phyloP scores from a whole-genome alignment of 1,284 basidiomycete species.

The Moesziomyces sp. region DNA sequence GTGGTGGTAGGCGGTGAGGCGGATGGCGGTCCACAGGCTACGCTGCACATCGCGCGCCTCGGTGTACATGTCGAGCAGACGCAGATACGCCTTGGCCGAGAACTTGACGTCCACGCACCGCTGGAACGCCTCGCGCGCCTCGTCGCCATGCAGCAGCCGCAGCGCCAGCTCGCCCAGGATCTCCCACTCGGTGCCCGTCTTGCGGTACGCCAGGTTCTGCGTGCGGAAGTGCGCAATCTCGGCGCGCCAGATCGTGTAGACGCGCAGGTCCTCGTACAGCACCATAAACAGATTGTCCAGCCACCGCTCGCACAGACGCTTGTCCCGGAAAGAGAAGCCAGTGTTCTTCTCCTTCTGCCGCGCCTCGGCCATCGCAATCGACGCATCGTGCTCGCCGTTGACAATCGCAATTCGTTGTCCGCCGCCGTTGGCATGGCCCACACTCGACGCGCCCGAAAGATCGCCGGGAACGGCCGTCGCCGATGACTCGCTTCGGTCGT shows the following conservation, averaged over 20 bases:
- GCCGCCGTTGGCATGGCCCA: conserved; percentile 9
- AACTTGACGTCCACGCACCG: conserved; percentile 90
- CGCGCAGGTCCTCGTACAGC: conserved; percentile 96
- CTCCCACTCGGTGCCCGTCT: conserved; percentile 98
- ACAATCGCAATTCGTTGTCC: conserved; percentile 15
- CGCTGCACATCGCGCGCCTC: conserved; percentile 92
- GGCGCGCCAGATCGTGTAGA: conserved; percentile 99
- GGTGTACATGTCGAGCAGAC: conserved; percentile 91
- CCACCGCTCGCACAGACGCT: conserved; percentile 96
- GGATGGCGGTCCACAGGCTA: conserved; percentile 88
- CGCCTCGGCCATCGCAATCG: conserved; percentile 41
- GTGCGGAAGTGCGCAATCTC: conserved; percentile 99
- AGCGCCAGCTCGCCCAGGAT: conserved; percentile 93
- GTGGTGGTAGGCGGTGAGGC: conserved; percentile 89
- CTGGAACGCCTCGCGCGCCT: conserved; percentile 96
- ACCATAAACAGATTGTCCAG: conserved; percentile 99
- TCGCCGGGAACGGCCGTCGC: conserved; percentile 27
- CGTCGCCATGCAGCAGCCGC: conserved; percentile 93
- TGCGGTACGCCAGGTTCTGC: conserved; percentile 94
- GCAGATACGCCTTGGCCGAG: conserved; percentile 88
- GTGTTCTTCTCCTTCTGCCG: conserved; percentile 64
- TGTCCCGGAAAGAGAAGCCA: conserved; percentile 91
- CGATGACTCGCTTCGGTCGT: conserved; percentile 47
- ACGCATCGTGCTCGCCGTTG: conserved; percentile 51
- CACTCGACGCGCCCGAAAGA: conserved; percentile 9